These are phyloP conservation scores for Fusarium brachygibbosum DNA, from an alignment of 2,329 filamentous ascomycete species.

Conservation along the genomic window DNA sequence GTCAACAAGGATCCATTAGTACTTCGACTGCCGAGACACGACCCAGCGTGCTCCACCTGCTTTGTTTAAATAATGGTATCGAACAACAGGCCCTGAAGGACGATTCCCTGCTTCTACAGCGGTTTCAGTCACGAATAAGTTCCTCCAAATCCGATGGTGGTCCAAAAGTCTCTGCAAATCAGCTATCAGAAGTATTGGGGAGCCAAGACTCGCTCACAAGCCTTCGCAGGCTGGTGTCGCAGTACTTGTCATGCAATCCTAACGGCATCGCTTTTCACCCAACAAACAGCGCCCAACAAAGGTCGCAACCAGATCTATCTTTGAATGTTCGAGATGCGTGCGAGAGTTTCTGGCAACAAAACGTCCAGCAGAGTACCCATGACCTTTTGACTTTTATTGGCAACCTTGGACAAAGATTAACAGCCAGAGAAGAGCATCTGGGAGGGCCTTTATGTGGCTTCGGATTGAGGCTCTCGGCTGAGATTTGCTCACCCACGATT, in stretches of 20 bases:
- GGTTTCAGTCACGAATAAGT: conserved; percentile 52
- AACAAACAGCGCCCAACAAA: not conserved
- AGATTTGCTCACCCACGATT: conserved; percentile 43
- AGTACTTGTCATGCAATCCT: conserved; percentile 45
- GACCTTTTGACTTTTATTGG: conserved; percentile 57
- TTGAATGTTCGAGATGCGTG: conserved; percentile 45
- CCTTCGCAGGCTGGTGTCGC: conserved; percentile 52
- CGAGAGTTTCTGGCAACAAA: conserved; percentile 33
- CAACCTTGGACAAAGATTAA: conserved; percentile 56
- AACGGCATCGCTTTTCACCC: conserved; percentile 13
- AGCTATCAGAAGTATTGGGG: conserved; percentile 42
- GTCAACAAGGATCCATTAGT: conserved; percentile 20
- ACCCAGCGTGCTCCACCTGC: conserved; percentile 32
- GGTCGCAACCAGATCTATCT: conserved; percentile 28
- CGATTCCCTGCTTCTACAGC: conserved; percentile 54
- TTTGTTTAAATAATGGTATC: conserved; percentile 44
- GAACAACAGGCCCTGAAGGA: conserved; percentile 34
- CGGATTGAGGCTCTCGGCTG: conserved; percentile 52
- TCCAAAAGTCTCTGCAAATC: conserved; percentile 2
- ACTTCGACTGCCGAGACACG: conserved; percentile 18
- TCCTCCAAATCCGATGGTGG: conserved; percentile 25
- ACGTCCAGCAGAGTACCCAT: conserved; percentile 14
- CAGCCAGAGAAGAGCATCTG: conserved; percentile 42
- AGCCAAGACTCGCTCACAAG: conserved; percentile 46
- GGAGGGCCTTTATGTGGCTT: conserved; percentile 49